Base-by-base conservation (phyloP, 306 rosid species). In the Psophocarpus tetragonolobus region DNA sequence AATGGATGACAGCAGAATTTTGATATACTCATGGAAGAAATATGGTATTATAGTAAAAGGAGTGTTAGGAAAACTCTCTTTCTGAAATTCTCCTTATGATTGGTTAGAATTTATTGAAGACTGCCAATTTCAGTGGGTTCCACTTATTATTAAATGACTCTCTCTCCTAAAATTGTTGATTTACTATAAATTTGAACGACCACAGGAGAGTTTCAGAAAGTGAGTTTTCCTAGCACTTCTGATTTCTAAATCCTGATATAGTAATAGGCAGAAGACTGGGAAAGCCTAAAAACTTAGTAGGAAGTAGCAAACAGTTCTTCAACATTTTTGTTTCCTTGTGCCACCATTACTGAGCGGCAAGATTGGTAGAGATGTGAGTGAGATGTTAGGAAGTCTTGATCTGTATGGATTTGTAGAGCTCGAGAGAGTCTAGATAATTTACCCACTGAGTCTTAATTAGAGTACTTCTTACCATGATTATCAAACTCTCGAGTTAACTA, bases 341-440 rank as follows among this genome's bases (percentile, higher is more conserved):
- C 68, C 35, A 5, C 27, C 54, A 1, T 17, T 27, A 27, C 38
- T 7, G 12, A 18, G 68, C 39, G 39, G 68, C 27, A 3, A 73
- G 68, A 24, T 17, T 20, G 35, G 53, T 24, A 72, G 23, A 72
- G 35, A 15, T 54, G 75, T 53, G 47, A 68, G n/a, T 13, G 47
- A 54, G 23, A 77, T 48, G 45, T 53, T 50, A 29, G 68, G 36
- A 72, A 53, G 61, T 41, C 48, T 39, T 68, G 26, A 56, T 77
- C 6, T 42, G 23, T 24, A 26, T 42, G 24, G 15, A 26, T 44
- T 77, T 68, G 27, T 30, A 68, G 71, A 71, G 61, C 33, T 30
- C 18, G 33, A 38, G 32, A 42, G 12, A 36, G 12, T 32, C 29
- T 1, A 3, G 30, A 56, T 38, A 68, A 20, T 21, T 27, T 56